Evolutionary conservation across 2,329 filamentous ascomycete genomes (phyloP).

Genomic region (Fragosphaeria purpurea): DNA sequence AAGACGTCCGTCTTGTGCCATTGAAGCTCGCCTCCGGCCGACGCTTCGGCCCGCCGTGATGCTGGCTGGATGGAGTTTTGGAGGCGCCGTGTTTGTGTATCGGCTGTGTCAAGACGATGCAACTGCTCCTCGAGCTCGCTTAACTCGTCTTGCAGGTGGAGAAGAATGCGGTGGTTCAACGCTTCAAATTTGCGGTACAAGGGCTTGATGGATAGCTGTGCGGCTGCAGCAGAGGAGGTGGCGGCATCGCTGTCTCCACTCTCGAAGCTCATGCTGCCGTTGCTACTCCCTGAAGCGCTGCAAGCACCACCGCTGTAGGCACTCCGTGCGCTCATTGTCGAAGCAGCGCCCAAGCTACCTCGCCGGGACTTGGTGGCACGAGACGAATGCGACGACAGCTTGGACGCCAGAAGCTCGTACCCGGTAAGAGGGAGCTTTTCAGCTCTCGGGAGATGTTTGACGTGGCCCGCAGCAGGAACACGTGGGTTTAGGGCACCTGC

Average conservation of each 20-base stretch:
- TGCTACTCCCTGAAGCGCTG: not conserved
- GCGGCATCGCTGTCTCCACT: no score
- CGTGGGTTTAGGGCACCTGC: constrained; percentile 28
- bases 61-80: constrained; percentile 41
- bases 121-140: constrained; percentile 72
- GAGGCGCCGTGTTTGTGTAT: constrained; percentile 37
- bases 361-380: constrained; percentile 12
- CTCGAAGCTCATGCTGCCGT: not conserved
- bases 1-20: constrained; percentile 51
- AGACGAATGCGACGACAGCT: constrained; percentile 30
- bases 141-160: constrained; percentile 80
- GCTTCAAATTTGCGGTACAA: constrained; percentile 77
- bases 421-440: constrained; percentile 41
- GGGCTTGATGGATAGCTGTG: constrained; percentile 32
- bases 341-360: constrained; percentile 5
- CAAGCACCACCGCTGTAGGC: not conserved
- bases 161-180: constrained; percentile 69
- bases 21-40: constrained; percentile 46
- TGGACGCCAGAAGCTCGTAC: constrained; percentile 53
- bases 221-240: no score
- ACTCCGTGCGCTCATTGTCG: constrained; percentile 3
- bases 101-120: constrained; percentile 51
- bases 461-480: constrained; percentile 20
- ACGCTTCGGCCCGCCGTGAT: constrained; percentile 47
- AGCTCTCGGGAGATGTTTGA: constrained; percentile 27